Conservation (phyloP, 202 grass and related monocot species). For the Setaria viridis region DNA sequence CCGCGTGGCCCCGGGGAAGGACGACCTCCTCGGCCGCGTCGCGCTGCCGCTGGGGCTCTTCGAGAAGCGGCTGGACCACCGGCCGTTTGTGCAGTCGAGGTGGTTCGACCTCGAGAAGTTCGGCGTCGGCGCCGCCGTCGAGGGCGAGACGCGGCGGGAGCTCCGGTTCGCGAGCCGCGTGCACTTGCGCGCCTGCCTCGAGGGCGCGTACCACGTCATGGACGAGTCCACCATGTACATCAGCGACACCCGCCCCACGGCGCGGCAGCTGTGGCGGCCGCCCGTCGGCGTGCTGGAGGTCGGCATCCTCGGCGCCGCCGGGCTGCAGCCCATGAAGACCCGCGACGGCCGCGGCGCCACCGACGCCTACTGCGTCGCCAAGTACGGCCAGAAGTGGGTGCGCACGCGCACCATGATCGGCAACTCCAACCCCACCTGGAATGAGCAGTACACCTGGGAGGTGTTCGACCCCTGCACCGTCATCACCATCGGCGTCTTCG, state of each 20-base stretch:
- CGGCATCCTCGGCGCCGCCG: conserved; percentile 77
- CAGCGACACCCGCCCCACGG: conserved; percentile 88
- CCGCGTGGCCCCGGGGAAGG: conserved; percentile 67
- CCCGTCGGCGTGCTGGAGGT: conserved; percentile 85
- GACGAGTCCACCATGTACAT: conserved; percentile 98
- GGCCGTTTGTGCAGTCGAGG: conserved; percentile 72
- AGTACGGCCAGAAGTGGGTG: conserved; percentile 98
- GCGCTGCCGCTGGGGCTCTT: conserved; percentile 68
- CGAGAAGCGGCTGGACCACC: conserved; percentile 89
- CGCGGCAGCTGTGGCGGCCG: conserved; percentile 82
- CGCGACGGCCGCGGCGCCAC: conserved; percentile 69
- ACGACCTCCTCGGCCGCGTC: conserved; percentile 81
- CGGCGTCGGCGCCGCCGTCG: conserved; percentile 60
- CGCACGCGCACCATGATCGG: conserved; percentile 87
- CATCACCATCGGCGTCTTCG: conserved; percentile 92
- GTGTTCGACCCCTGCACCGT: conserved; percentile 94
- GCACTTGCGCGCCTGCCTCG: conserved; percentile 77
- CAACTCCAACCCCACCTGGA: conserved; percentile 70
- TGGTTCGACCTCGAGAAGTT: conserved; percentile 96
- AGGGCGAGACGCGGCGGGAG: conserved; percentile 86
- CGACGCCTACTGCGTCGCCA: conserved; percentile 92
- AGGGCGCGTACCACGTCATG: conserved; percentile 96
- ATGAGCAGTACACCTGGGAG: conserved; percentile 99
- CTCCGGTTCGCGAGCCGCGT: conserved; percentile 83
- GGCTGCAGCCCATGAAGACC: conserved; percentile 80